Conservation (phyloP, 192 early-diverging fungal species). For the Dispira parvispora region DNA sequence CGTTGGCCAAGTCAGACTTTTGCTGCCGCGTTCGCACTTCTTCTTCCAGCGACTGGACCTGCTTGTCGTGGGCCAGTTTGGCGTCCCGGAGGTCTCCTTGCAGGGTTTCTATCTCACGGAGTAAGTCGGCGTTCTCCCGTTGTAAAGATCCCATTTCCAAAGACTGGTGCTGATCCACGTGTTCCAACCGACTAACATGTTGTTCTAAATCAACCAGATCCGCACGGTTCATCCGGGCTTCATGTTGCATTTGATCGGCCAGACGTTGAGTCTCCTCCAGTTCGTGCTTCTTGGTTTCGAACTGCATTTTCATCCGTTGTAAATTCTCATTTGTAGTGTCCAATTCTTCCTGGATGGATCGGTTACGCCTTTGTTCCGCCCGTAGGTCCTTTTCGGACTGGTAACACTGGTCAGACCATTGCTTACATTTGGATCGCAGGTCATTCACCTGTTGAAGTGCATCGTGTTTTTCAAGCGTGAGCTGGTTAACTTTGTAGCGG, state of each 20-base stretch:
- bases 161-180: not conserved
- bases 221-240: not conserved
- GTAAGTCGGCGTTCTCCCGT: not conserved
- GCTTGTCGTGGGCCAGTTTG: not conserved
- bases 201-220: not conserved
- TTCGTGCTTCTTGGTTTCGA: not conserved
- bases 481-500: not conserved
- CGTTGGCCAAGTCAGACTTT: no score
- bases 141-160: not conserved
- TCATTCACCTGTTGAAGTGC: not conserved
- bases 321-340: not conserved
- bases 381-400: not conserved
- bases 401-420: constrained; percentile 7
- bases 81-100: not conserved
- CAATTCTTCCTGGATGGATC: not conserved
- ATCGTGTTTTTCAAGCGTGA: not conserved
- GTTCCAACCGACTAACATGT: not conserved
- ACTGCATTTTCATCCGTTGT: not conserved
- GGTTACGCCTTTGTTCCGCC: constrained; percentile 1
- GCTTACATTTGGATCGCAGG: constrained; percentile 7
- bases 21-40: not conserved
- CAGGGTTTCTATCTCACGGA: not conserved
- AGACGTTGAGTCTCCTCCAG: not conserved
- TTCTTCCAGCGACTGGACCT: not conserved
- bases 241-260: not conserved